These are phyloP conservation scores for Pleurotus salmoneostramineus DNA, from an alignment of 768 basidiomycete genomes.

Conservation along the genomic window DNA sequence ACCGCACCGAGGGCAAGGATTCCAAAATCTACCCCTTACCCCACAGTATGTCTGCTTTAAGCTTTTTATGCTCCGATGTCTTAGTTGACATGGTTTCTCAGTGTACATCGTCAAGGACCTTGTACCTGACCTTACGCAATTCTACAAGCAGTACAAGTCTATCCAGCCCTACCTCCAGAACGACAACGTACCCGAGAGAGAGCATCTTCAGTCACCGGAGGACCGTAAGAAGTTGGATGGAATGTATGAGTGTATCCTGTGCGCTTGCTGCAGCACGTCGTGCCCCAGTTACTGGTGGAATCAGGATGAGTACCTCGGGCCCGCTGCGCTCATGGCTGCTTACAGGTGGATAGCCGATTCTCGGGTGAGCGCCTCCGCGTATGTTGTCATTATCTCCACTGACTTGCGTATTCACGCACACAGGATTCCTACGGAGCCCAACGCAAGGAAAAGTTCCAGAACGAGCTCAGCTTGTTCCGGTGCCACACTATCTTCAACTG, in stretches of 20 bases:
- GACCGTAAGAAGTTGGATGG: slow-evolving; percentile 95
- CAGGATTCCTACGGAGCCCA: slow-evolving; percentile 76
- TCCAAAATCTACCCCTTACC: slow-evolving; percentile 96
- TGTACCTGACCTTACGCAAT: slow-evolving; percentile 85
- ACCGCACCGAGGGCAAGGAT: slow-evolving; percentile 66
- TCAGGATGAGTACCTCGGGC: slow-evolving; percentile 96
- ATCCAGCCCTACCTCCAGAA: slow-evolving; percentile 97
- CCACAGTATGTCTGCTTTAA: slow-evolving; percentile 63
- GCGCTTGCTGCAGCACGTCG: slow-evolving; percentile 95
- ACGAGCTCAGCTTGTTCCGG: slow-evolving; percentile 93
- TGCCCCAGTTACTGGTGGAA: slow-evolving; percentile 99
- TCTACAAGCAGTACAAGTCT: slow-evolving; percentile 99
- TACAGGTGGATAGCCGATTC: slow-evolving; percentile 99
- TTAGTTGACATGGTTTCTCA: slow-evolving; percentile 23
- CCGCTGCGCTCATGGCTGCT: slow-evolving; percentile 94
- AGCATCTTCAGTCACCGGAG: slow-evolving; percentile 86
- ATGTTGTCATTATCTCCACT: background rate
- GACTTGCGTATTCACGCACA: background rate
- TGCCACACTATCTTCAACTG: slow-evolving; percentile 99
- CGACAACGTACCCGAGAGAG: slow-evolving; percentile 78
- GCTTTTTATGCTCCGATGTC: background rate
- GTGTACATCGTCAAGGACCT: slow-evolving; percentile 99
- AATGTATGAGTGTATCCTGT: slow-evolving; percentile 96
- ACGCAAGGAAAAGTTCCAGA: slow-evolving; percentile 90
- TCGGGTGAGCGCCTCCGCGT: slow-evolving; percentile 48